A percentile compares a stretch with the other conserved stretches of the same genome.
These are phyloP conservation scores for Intubia oerlemansii DNA, from an alignment of 2,329 filamentous ascomycete genomes.

Conservation along the genomic window DNA sequence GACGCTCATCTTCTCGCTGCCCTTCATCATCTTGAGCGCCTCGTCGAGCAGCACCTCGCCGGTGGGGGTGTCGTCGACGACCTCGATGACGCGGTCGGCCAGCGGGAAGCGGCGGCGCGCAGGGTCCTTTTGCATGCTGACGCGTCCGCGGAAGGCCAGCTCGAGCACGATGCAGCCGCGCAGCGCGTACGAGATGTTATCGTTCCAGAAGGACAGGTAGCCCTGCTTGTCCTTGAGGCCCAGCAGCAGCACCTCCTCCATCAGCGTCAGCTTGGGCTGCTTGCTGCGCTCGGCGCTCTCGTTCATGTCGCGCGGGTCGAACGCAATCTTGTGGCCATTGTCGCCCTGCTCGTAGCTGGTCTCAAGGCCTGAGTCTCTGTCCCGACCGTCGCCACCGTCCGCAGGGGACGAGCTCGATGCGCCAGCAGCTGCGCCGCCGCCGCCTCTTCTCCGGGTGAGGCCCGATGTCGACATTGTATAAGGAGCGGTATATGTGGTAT, in stretches of 20 bases:
- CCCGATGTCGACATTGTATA: slow-evolving; percentile 15
- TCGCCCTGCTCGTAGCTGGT: slow-evolving; percentile 83
- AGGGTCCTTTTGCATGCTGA: slow-evolving; percentile 97
- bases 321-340: slow-evolving; percentile 97
- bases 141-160: slow-evolving; percentile 81
- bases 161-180: slow-evolving; percentile 97
- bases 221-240: slow-evolving; percentile 99
- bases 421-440: slow-evolving; percentile 38
- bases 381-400: slow-evolving; percentile 33
- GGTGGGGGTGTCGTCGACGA: slow-evolving; percentile 88
- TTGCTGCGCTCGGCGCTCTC: slow-evolving; percentile 92
- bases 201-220: slow-evolving; percentile 98
- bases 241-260: slow-evolving; percentile 93
- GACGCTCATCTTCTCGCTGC: slow-evolving; percentile 99
- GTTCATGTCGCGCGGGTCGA: slow-evolving; percentile 89
- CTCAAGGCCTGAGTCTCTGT: slow-evolving; percentile 36
- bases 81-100: slow-evolving; percentile 85
- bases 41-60: slow-evolving; percentile 95
- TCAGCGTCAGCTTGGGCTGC: slow-evolving; percentile 93
- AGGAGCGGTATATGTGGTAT: too few species aligned
- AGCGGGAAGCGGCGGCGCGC: slow-evolving; percentile 79
- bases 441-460: slow-evolving; percentile 45
- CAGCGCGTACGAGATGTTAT: slow-evolving; percentile 97
- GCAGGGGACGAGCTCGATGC: too few species aligned
- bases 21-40: slow-evolving; percentile 99